A percentile compares a stretch with the other conserved stretches of the same genome.
phyloP scores from a whole-genome alignment of 495 filamentous ascomycete species.

The Daldinia grandis region DNA sequence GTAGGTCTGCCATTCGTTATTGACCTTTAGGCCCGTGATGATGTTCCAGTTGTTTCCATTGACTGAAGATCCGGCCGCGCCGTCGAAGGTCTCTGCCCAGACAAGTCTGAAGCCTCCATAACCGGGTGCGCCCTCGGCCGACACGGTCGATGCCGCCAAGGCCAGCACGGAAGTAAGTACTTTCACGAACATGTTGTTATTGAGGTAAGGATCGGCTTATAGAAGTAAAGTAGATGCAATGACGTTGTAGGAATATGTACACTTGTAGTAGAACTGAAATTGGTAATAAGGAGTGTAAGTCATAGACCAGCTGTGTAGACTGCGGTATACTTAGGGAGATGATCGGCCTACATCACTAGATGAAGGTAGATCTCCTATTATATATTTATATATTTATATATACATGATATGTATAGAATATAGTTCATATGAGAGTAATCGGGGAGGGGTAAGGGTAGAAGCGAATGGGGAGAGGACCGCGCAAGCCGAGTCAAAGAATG shows the following conservation, averaged over 20 bases:
- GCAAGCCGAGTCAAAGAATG: conserved; percentile 30
- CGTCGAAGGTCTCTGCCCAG: conserved; percentile 55
- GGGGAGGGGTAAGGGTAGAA: not conserved
- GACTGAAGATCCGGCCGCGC: conserved; percentile 37
- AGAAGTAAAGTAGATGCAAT: conserved; percentile 8
- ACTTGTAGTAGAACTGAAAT: conserved; percentile 40
- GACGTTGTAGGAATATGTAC: conserved; percentile 36
- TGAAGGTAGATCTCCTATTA: conserved; percentile 15
- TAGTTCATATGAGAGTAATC: not conserved
- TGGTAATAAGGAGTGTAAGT: conserved; percentile 38
- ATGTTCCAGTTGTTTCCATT: conserved; percentile 56
- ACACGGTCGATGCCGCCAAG: conserved; percentile 31
- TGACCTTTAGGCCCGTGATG: conserved; percentile 48
- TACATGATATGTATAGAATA: not conserved
- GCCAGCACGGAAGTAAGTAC: conserved; percentile 36
- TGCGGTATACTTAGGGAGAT: conserved; percentile 31
- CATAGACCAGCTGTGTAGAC: conserved; percentile 36
- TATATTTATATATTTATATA: too few relatives aligned
- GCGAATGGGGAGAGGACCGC: not conserved
- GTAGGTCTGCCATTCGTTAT: conserved; percentile 58
- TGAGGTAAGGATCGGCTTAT: conserved; percentile 57
- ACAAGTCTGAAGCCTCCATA: conserved; percentile 47
- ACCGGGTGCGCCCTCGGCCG: conserved; percentile 45
- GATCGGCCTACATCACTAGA: conserved; percentile 29
- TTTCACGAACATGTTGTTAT: conserved; percentile 64